Evolutionary conservation across 371 early-diverging fungal genomes (phyloP), one percentile per base, ranked within the genome.

Genomic region (Dichotomocladium elegans): DNA sequence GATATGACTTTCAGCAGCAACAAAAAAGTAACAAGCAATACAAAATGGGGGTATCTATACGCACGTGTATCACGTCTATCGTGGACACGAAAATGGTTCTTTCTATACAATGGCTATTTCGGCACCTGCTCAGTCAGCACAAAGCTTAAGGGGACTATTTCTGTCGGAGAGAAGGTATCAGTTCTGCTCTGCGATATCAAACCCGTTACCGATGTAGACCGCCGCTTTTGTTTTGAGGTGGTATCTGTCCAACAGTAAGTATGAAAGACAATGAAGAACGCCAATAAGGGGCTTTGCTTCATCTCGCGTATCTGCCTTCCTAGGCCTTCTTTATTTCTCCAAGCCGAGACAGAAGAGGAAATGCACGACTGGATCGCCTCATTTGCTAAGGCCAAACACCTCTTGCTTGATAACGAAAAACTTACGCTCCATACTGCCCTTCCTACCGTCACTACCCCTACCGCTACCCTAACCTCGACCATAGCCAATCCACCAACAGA

Each of bases 141-240:
- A 6, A 81, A 80, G 27, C 60, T 73, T 2, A 79, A 81, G 28
- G 85, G 86, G 0, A 66, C 70, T 14, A 79, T 89, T 14, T 72
- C 79, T 0, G 55, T 76, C 40, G 77, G 79, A 4, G 79, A 81
- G 21, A 58, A 84, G 10, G 73, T 87, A 19, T 79, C 77, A 7
- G 76, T 89, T 0, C 61, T 81, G 8, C 49, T 84, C n/a, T 88
- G 87, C 47, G 78, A 78, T 51, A 70, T 85, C 14, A 76, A 85
- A 56, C 76, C 71, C 10, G 50, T 66, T 22, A 14, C 47, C 8
- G 74, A 76, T 45, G 37, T 21, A 3, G 88, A 89, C 44, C 75
- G 89, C 10, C 71, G 88, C 17, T 85, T 81, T 60, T 84, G 85
- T 56, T 90, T 90, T 64, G 90, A 90, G 48, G 74, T 89, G n/a